A percentile compares a stretch with the other conserved stretches of the same genome.
Evolutionary conservation across 306 rosid genomes (phyloP).

Genomic region (Ziziphus jujuba): DNA sequence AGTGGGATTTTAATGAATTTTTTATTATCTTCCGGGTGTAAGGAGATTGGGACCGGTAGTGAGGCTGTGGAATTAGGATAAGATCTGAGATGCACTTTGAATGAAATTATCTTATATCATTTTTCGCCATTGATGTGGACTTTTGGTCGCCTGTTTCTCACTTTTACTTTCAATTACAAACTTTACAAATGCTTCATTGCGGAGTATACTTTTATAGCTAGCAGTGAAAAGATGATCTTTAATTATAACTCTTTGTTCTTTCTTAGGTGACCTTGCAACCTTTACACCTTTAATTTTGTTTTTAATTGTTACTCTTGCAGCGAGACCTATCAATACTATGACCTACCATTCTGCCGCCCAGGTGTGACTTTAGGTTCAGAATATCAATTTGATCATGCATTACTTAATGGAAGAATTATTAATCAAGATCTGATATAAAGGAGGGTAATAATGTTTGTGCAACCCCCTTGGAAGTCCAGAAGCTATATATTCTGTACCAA

Average conservation of each 20-base stretch:
- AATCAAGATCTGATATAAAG: neutral
- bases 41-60: neutral
- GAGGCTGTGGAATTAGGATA: neutral
- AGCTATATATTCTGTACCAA: neutral
- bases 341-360: constrained; percentile 80
- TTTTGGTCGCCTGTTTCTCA: neutral
- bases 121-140: neutral
- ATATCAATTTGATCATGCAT: constrained; percentile 13
- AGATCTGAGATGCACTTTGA: neutral
- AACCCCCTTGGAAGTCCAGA: neutral
- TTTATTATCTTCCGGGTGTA: neutral
- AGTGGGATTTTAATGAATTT: neutral
- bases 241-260: neutral
- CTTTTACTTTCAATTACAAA: neutral
- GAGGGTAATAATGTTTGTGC: neutral
- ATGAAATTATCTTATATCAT: neutral
- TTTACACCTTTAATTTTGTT: constrained; percentile 17
- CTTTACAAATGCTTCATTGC: neutral
- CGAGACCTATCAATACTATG: constrained; percentile 79
- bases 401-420: constrained; percentile 3
- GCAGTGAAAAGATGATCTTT: constrained; percentile 10
- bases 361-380: constrained; percentile 48
- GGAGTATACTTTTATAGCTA: neutral
- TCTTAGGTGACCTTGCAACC: constrained; percentile 7
- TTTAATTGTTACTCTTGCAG: constrained; percentile 40